Evolutionary conservation across 208 protist genomes (phyloP), one percentile per base, ranked within the genome.

Genomic region (Leishmania aethiopica): DNA sequence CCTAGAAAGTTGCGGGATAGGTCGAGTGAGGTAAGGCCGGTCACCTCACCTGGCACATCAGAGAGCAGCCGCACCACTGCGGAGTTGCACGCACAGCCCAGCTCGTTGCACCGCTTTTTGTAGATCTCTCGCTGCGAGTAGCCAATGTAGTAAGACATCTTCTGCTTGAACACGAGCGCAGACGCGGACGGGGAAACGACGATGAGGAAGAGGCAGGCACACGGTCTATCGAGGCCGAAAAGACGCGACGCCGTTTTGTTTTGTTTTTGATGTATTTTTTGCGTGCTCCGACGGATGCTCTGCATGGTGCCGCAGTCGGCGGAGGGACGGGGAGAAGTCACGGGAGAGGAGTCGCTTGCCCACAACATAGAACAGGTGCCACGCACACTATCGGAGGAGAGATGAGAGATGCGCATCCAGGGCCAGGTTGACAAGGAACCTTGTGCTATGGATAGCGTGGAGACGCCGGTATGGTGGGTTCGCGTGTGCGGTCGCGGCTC

Each of bases 1-100:
- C 94, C 96, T 0, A 98, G 32, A 81, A 96, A 97, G 86, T 98
- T 98, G 35, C 89, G 92, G 2, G 92, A 95, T 7, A 98, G 62
- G 67, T 98, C 96, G 40, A 98, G 82, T 25, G 85, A 67, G 3
- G 75, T 88, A 6, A 95, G 71, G 25, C 78, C 80, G 11, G 89
- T 22, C 70, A 96, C 96, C 37, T 95, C 90, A 67, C 94, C 92
- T 0, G 94, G 94, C 2, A 79, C 89, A 55, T 90, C 84, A 0
- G 92, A 90, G 17, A 98, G 88, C 51, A 86, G 5, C 49, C 81
- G 75, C 45, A 78, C 70, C 37, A 98, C 45, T 1, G 75, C 80
- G 1, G 89, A 94, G 80, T 98, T 98, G 37, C 83, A 84, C 32
- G 91, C 90, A 75, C 92, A 95, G 32, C 86, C 77, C 8, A 95